Evolutionary conservation across 139 green algal species (phyloP).

Genomic region (Pseudopediastrum boryanum): DNA sequence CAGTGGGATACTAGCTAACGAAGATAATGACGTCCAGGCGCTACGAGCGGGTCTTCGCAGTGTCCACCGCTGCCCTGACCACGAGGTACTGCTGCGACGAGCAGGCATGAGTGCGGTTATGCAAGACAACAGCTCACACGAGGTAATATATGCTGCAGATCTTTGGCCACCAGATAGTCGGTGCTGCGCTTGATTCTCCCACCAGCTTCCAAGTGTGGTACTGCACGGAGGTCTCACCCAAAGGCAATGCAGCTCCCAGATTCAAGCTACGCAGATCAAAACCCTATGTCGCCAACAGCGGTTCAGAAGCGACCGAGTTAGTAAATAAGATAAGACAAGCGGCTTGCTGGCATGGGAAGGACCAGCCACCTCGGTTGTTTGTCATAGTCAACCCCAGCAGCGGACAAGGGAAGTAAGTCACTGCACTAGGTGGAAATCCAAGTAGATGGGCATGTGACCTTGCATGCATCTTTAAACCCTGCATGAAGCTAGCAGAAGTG

Average conservation of each 20-base stretch:
- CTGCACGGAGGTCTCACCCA: not conserved
- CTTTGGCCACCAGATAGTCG: conserved; percentile 3
- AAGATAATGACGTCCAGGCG: too few relatives aligned
- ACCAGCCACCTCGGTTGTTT: conserved; percentile 40
- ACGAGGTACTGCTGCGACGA: too few relatives aligned
- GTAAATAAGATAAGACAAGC: conserved; percentile 19
- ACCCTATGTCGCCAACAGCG: conserved; percentile 29
- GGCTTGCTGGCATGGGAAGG: conserved; percentile 32
- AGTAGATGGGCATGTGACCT: not conserved
- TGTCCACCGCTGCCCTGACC: too few relatives aligned
- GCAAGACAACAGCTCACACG: too few relatives aligned
- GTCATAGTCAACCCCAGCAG: conserved; percentile 72
- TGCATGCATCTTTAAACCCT: too few relatives aligned
- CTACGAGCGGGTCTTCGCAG: too few relatives aligned
- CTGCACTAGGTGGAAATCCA: not conserved
- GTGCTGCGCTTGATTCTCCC: conserved; percentile 24
- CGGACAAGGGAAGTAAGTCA: conserved; percentile 57
- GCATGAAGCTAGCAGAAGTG: too few relatives aligned
- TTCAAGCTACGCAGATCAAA: conserved; percentile 30
- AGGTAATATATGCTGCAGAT: conserved; percentile 33
- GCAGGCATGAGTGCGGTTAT: too few relatives aligned
- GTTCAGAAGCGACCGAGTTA: conserved; percentile 19
- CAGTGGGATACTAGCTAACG: too few relatives aligned
- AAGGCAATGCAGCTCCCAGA: not conserved
- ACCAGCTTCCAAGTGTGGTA: conserved; percentile 27